A percentile compares a stretch with the other conserved stretches of the same genome.
Evolutionary conservation across 1,284 basidiomycete genomes (phyloP).

Genomic region (Melampsora abietis-canadensis): DNA sequence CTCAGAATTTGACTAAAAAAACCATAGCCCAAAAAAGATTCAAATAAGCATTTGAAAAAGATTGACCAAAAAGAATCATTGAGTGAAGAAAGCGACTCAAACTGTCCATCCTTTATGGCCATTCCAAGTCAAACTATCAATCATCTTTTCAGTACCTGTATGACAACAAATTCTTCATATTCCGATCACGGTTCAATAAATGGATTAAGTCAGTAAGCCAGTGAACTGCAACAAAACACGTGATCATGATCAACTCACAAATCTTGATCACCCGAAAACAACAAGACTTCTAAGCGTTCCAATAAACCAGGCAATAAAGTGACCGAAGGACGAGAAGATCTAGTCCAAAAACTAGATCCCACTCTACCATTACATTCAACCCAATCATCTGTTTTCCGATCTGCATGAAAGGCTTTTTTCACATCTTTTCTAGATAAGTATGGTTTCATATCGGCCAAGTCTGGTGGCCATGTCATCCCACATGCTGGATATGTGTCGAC

Average conservation of each 20-base stretch:
- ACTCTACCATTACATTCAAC: slow-evolving; percentile 77
- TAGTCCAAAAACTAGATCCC: slow-evolving; percentile 63
- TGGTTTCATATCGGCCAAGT: slow-evolving; percentile 69
- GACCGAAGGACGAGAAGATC: slow-evolving; percentile 67
- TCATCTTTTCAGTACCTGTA: slow-evolving; percentile 80
- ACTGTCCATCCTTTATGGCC: slow-evolving; percentile 80
- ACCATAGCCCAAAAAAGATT: slow-evolving; percentile 4
- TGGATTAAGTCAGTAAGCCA: too few species aligned
- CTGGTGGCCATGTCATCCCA: slow-evolving; percentile 98
- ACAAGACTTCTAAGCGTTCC: slow-evolving; percentile 73
- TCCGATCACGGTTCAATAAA: too few species aligned
- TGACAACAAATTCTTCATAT: slow-evolving; percentile 61
- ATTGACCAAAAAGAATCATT: not conserved
- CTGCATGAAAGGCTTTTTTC: slow-evolving; percentile 75
- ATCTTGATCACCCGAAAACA: slow-evolving; percentile 94
- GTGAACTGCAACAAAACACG: too few species aligned
- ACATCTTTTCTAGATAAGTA: slow-evolving; percentile 82
- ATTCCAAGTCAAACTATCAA: slow-evolving; percentile 78
- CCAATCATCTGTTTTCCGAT: slow-evolving; percentile 75
- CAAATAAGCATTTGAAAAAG: not conserved
- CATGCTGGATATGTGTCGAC: slow-evolving; percentile 82
- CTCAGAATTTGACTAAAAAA: slow-evolving; percentile 63
- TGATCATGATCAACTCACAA: slow-evolving; percentile 74
- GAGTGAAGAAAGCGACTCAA: slow-evolving; percentile 54
- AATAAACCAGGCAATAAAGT: slow-evolving; percentile 75